Evolutionary conservation across 2,329 filamentous ascomycete species (phyloP), one percentile per base, ranked within the genome.

Genomic region (Myriosclerotinia curreyana): DNA sequence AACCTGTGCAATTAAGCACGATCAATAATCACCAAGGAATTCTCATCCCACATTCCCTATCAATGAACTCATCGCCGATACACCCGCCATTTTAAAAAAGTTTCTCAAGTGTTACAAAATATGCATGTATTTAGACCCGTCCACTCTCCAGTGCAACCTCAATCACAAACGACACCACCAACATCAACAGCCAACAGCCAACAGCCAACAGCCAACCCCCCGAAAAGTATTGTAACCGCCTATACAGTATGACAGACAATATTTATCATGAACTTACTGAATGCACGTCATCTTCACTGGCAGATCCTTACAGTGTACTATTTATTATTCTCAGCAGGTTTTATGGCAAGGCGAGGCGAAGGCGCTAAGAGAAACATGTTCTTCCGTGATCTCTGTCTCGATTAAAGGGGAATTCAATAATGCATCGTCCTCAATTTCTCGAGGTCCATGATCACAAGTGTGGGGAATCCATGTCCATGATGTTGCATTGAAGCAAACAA

Each of bases 51-150:
- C 38, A n/a, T 42, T 44, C 17, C 28, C 8, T 28, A 28, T 36
- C n/a, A n/a, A n/a, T 34, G n/a, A 22, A 20, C 42, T 36, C 42
- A 58, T 58, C 40, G 34, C 17, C 14, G 17, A 25, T 22, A 34
- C 31, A n/a, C 55, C 55, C 42, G 9, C n/a, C 31, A 59, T 36
- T 20, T 36, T 36, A 22, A 12, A 38, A 22, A 12, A 38, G 5
- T 36, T 25, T n/a, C n/a, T 42, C 31, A 48, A 58, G 42, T 20
- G 42, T 58, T 58, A 48, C 55, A 36, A 48, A 17, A 22, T 58
- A 59, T 59, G 55, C 55, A 48, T 20, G 54, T 59, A 42, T 31
- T 59, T 59, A 42, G 42, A 59, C 28, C 28, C 38, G 8, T 22
- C 34, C 50, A n/a, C 17, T 17, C 48, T n/a, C n/a, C 55, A 38